Percentiles rank a stretch among this genome's conserved stretches.
Conservation (phyloP, 495 filamentous ascomycete species). For the Physcia stellaris region DNA sequence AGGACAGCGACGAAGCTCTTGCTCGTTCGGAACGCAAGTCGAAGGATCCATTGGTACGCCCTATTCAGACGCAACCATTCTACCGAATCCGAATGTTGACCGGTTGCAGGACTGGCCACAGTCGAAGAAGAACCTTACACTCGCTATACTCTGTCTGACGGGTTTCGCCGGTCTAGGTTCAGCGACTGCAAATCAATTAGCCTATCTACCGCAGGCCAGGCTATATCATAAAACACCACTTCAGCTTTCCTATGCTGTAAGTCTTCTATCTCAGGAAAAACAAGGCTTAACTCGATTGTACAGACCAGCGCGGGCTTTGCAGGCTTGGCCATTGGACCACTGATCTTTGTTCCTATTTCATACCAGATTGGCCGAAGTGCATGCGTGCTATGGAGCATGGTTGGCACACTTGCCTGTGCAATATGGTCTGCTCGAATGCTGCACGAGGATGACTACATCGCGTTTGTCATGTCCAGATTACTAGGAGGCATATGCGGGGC, state of each 20-base stretch:
- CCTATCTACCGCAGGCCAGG: neutral
- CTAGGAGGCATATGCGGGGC: slow-evolving; percentile 19
- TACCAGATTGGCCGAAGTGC: slow-evolving; percentile 17
- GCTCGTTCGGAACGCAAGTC: too few species aligned
- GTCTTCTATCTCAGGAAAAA: too few species aligned
- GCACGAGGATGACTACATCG: slow-evolving; percentile 16
- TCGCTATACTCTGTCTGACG: neutral
- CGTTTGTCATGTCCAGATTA: slow-evolving; percentile 22
- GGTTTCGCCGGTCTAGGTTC: neutral
- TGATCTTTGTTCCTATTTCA: slow-evolving; percentile 9
- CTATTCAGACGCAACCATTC: too few species aligned
- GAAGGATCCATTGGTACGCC: too few species aligned
- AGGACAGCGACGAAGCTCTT: too few species aligned
- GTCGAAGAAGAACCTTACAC: neutral
- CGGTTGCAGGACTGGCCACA: too few species aligned
- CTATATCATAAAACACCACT: neutral
- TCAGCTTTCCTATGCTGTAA: neutral
- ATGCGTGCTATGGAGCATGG: slow-evolving; percentile 20
- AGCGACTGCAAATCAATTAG: neutral
- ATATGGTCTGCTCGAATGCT: slow-evolving; percentile 23
- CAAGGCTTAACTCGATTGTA: neutral
- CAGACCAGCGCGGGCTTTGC: neutral
- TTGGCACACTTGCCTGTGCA: slow-evolving; percentile 11
- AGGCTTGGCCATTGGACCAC: neutral
- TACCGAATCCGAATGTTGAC: too few species aligned